phyloP scores from a whole-genome alignment of 2,329 filamentous ascomycete genomes.

The Penicillium sp. region DNA sequence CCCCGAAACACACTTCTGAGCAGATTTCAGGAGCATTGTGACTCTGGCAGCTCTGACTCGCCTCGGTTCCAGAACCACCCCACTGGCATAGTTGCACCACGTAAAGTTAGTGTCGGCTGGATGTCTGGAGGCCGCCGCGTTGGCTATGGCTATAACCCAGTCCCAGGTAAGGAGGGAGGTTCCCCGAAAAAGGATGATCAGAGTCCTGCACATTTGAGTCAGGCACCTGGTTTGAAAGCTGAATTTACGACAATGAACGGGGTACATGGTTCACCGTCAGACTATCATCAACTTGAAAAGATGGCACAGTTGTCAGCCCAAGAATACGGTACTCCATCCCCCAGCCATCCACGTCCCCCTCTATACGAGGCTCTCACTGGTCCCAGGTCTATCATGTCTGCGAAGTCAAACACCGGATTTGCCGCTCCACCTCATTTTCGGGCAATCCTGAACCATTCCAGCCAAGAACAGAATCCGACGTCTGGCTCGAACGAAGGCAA shows the following conservation, averaged over 20 bases:
- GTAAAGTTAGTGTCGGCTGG: constrained; percentile 44
- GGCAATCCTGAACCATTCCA: constrained; percentile 2
- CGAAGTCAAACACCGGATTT: not conserved
- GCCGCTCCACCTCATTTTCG: constrained; percentile 1
- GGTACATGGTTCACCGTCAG: not conserved
- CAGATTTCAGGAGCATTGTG: constrained; percentile 37
- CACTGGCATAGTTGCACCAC: constrained; percentile 17
- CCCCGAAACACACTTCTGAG: constrained; percentile 18
- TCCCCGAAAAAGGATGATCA: not conserved
- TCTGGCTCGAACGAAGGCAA: not conserved
- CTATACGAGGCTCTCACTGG: not conserved
- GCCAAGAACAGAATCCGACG: constrained; percentile 1
- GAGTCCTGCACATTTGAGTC: not conserved
- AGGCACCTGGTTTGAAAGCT: not conserved
- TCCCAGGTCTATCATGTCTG: not conserved
- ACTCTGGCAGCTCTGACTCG: constrained; percentile 7
- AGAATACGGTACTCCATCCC: not conserved
- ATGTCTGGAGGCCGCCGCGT: constrained; percentile 42
- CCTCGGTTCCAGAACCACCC: not conserved
- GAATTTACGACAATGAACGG: not conserved
- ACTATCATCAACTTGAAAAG: not conserved
- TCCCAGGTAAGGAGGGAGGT: constrained; percentile 26
- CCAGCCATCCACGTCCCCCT: not conserved
- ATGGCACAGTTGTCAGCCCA: not conserved
- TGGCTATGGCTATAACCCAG: constrained; percentile 42